phyloP scores from a whole-genome alignment of 139 green algal species.

The Tetratostichococcus sp. region DNA sequence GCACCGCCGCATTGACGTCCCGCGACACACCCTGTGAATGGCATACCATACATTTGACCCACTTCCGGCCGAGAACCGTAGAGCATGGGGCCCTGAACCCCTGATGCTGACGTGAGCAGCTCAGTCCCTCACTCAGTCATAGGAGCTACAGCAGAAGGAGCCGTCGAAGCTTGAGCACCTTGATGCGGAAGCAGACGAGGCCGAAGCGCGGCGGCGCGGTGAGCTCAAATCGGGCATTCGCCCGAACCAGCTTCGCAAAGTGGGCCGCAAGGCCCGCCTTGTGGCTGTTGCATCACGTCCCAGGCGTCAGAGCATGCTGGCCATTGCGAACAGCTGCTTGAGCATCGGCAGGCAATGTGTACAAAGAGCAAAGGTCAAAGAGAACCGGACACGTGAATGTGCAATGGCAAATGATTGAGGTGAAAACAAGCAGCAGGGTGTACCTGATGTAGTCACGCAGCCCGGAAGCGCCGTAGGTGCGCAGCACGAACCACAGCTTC shows the following conservation, averaged over 20 bases:
- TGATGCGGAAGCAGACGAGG: constrained; percentile 61
- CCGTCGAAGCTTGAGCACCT: constrained; percentile 7
- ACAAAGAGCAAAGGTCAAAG: too few species aligned
- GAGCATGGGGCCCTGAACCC: too few species aligned
- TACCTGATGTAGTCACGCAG: constrained; percentile 62
- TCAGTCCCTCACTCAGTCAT: too few species aligned
- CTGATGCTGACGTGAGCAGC: too few species aligned
- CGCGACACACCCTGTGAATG: constrained; percentile 7
- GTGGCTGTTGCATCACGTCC: too few species aligned
- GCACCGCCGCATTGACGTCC: constrained; percentile 35
- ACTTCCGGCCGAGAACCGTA: constrained; percentile 4
- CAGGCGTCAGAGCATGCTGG: too few species aligned
- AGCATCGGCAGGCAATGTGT: too few species aligned
- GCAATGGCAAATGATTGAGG: too few species aligned
- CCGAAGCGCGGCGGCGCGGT: constrained; percentile 48
- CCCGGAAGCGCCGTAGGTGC: constrained; percentile 61
- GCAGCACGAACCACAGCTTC: constrained; percentile 87
- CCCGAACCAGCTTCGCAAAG: constrained; percentile 35
- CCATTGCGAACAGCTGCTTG: too few species aligned
- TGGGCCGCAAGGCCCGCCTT: constrained; percentile 49
- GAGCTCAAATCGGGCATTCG: constrained; percentile 52
- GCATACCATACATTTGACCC: background rate
- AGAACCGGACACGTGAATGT: too few species aligned
- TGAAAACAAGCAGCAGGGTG: too few species aligned
- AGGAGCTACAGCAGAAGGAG: too few species aligned